These are phyloP conservation scores for Phanerochaete sordida DNA, from an alignment of 768 basidiomycete genomes.

Conservation along the genomic window DNA sequence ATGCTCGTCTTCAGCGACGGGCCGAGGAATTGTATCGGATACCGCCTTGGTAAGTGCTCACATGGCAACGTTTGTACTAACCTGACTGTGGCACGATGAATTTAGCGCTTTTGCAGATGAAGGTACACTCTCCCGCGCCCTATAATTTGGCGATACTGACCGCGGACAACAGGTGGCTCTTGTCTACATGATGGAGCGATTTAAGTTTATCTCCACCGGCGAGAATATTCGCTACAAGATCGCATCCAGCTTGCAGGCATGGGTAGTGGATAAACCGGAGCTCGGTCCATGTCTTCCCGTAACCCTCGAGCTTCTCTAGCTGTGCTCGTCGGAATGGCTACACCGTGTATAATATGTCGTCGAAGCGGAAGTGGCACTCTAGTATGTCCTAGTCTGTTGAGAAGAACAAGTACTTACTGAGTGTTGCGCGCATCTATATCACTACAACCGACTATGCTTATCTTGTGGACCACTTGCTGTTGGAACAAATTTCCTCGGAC, in stretches of 20 bases:
- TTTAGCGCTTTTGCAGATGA: not conserved
- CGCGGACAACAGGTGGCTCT: not conserved
- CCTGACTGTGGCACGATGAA: not conserved
- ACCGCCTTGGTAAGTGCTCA: constrained; percentile 12
- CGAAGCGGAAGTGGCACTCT: too few relatives aligned
- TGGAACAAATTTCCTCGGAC: too few relatives aligned
- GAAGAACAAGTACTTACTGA: too few relatives aligned
- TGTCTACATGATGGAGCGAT: constrained; percentile 1
- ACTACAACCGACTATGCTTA: too few relatives aligned
- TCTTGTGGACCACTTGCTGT: too few relatives aligned
- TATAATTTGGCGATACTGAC: not conserved
- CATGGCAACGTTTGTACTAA: not conserved
- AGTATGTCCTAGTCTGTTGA: too few relatives aligned
- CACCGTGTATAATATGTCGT: too few relatives aligned
- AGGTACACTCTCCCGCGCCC: not conserved
- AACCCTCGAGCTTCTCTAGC: constrained; percentile 1
- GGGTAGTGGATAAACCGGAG: constrained; percentile 3
- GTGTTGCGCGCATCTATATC: too few relatives aligned
- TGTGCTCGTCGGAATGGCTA: too few relatives aligned
- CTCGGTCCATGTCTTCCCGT: constrained; percentile 5
- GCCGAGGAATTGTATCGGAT: constrained; percentile 22
- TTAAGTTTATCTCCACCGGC: constrained; percentile 6
- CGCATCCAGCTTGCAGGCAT: constrained; percentile 13
- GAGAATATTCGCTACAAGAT: constrained; percentile 6
- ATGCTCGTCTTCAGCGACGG: constrained; percentile 24